Conservation (phyloP, 371 early-diverging fungal species). For the Mortierella sp. region DNA sequence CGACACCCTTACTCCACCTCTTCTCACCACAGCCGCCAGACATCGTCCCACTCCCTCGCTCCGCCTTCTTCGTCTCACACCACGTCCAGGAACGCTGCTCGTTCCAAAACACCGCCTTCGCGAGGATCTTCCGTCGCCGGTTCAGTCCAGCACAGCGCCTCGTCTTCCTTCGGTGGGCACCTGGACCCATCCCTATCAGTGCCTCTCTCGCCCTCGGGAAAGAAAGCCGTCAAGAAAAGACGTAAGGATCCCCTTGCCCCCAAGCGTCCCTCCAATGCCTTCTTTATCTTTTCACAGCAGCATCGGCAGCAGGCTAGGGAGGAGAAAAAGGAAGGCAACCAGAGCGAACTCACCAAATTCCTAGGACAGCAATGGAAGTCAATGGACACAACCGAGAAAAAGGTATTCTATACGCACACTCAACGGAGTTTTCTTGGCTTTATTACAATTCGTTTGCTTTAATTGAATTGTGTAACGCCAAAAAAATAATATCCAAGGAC, state of each 20-base stretch:
- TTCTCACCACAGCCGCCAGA: constrained; percentile 12
- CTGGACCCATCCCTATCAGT: constrained; percentile 11
- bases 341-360: constrained; percentile 69
- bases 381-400: constrained; percentile 68
- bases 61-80: constrained; percentile 2
- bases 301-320: constrained; percentile 75
- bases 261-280: constrained; percentile 81
- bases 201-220: constrained; percentile 21
- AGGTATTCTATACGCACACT: constrained; percentile 51
- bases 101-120: constrained; percentile 42
- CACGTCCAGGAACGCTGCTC: not conserved
- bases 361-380: constrained; percentile 72
- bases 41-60: constrained; percentile 17
- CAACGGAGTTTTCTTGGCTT: constrained; percentile 4
- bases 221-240: constrained; percentile 47
- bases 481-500: not conserved
- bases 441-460: constrained; percentile 3
- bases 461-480: constrained; percentile 17
- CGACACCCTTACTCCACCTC: constrained; percentile 19
- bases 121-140: constrained; percentile 28
- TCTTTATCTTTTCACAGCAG: constrained; percentile 74
- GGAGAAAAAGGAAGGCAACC: constrained; percentile 69
- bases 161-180: constrained; percentile 16
- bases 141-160: constrained; percentile 10
- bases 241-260: constrained; percentile 80